These are phyloP conservation scores for Rutstroemia sp. DNA, from an alignment of 2,329 filamentous ascomycete genomes.

Conservation along the genomic window DNA sequence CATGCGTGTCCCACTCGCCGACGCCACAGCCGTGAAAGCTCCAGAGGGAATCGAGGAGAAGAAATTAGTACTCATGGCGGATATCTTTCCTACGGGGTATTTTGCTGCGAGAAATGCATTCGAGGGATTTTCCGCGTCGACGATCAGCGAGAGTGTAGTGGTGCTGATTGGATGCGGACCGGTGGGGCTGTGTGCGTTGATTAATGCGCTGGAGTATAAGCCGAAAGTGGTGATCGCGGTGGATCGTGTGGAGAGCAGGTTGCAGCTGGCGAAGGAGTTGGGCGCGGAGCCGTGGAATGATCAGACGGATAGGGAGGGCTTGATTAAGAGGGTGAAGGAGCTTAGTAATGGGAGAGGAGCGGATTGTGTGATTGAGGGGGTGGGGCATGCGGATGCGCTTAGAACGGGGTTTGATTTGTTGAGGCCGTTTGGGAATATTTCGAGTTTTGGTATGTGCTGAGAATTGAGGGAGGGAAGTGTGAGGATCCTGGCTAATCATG, in stretches of 20 bases:
- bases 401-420: constrained; percentile 64
- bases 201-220: constrained; percentile 67
- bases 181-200: constrained; percentile 76
- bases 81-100: constrained; percentile 84
- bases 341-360: constrained; percentile 75
- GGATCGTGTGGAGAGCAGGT: constrained; percentile 67
- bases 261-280: constrained; percentile 64
- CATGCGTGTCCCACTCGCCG: constrained; percentile 72
- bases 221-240: constrained; percentile 73
- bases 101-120: constrained; percentile 78
- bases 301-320: constrained; percentile 51
- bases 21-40: constrained; percentile 71
- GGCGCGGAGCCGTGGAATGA: constrained; percentile 84
- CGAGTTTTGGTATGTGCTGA: constrained; percentile 25
- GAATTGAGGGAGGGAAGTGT: background rate
- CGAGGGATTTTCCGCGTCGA: constrained; percentile 45
- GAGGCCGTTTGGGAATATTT: constrained; percentile 65
- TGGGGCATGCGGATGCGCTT: constrained; percentile 62
- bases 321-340: constrained; percentile 63
- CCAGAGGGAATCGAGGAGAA: constrained; percentile 65
- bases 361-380: constrained; percentile 76
- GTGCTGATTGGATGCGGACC: constrained; percentile 81
- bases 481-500: background rate
- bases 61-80: constrained; percentile 78
- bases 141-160: constrained; percentile 59